phyloP scores from a whole-genome alignment of 768 basidiomycete species.

The Cyclocybe cylindracea region DNA sequence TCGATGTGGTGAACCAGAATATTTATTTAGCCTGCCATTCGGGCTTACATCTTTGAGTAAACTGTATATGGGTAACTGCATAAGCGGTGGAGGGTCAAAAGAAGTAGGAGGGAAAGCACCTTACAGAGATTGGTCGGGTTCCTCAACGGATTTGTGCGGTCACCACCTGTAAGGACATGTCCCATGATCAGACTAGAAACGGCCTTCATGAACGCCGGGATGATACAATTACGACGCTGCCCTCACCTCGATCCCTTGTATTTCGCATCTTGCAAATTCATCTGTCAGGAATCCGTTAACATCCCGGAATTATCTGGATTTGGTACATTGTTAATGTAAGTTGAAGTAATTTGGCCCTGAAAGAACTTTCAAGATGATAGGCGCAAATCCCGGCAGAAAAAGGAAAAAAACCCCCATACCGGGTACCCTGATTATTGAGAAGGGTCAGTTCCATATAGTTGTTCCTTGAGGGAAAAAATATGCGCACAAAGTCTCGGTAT shows the following conservation, averaged over 20 bases:
- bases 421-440: constrained; percentile 33
- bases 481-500: constrained; percentile 75
- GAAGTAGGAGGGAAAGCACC: constrained; percentile 20
- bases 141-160: constrained; percentile 62
- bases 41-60: constrained; percentile 40
- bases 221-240: constrained; percentile 7
- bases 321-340: constrained; percentile 75
- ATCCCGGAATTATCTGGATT: constrained; percentile 72
- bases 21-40: not conserved
- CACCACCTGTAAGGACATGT: constrained; percentile 61
- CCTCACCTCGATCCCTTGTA: constrained; percentile 66
- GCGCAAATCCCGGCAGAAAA: not conserved
- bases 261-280: constrained; percentile 76
- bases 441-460: not conserved
- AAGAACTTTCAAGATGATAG: not conserved
- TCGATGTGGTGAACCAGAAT: no score
- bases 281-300: constrained; percentile 77
- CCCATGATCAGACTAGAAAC: constrained; percentile 44
- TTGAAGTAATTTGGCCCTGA: constrained; percentile 74
- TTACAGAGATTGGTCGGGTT: constrained; percentile 73
- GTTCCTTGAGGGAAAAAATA: not conserved
- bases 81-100: not conserved
- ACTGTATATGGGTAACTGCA: constrained; percentile 16
- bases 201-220: constrained; percentile 16
- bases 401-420: no score